A percentile compares a stretch with the other conserved stretches of the same genome.
Conservation (phyloP, 2,329 filamentous ascomycete species). For the Aspergillus sp. region DNA sequence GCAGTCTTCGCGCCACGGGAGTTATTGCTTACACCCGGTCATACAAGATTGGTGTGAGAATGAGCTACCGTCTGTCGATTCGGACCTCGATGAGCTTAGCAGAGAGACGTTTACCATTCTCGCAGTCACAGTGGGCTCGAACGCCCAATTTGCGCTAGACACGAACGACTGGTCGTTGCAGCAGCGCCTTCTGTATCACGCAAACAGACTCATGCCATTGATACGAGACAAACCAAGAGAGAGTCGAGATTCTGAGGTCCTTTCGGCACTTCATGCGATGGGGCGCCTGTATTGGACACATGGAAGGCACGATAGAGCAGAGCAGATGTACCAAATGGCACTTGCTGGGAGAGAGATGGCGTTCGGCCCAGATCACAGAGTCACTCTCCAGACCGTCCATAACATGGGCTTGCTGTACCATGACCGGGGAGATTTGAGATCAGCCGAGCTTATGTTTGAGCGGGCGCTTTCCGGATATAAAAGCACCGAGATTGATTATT, state of each 20-base stretch:
- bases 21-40: neutral
- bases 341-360: conserved; percentile 17
- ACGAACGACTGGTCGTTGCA: conserved; percentile 9
- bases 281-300: neutral
- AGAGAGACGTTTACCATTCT: neutral
- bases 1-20: neutral
- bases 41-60: conserved; percentile 1
- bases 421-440: neutral
- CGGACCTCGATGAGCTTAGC: neutral
- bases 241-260: neutral
- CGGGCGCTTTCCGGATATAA: neutral
- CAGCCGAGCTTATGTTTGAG: neutral
- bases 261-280: neutral
- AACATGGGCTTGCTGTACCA: neutral
- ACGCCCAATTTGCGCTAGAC: neutral
- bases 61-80: neutral
- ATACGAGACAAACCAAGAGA: no score
- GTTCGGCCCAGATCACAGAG: conserved; percentile 22
- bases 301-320: neutral
- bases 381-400: conserved; percentile 12
- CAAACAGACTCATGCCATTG: neutral
- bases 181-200: conserved; percentile 23
- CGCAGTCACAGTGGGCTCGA: neutral
- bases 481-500: no score
- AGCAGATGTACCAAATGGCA: neutral